Evolutionary conservation across 2,329 filamentous ascomycete species (phyloP).

Genomic region (Fusarium pilosicola): DNA sequence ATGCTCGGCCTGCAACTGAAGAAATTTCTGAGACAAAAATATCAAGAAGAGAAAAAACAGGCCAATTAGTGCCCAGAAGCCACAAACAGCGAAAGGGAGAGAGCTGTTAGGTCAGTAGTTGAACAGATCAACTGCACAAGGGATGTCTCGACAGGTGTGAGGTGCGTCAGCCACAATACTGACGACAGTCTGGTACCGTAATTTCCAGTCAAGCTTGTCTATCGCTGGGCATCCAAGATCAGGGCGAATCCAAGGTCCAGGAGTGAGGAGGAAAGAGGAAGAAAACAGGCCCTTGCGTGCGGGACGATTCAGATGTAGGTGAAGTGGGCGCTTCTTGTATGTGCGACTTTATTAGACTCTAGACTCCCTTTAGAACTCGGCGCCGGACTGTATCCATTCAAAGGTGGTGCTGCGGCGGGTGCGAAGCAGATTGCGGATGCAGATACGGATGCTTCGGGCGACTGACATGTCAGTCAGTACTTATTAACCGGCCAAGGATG

Average conservation of each 20-base stretch:
- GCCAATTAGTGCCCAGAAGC: constrained; percentile 1
- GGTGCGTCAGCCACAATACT: constrained; percentile 38
- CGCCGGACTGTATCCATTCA: constrained; percentile 40
- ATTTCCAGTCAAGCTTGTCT: constrained; percentile 13
- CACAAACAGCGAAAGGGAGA: constrained; percentile 11
- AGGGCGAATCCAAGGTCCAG: constrained; percentile 18
- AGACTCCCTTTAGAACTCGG: constrained; percentile 42
- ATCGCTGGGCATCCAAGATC: constrained; percentile 7
- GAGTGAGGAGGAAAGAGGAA: constrained; percentile 18
- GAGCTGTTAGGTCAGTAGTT: not conserved
- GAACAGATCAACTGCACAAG: constrained; percentile 26
- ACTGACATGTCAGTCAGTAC: constrained; percentile 40
- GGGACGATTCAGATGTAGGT: constrained; percentile 29
- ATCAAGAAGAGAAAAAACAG: not conserved
- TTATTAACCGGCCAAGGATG: constrained; percentile 36
- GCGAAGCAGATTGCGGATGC: constrained; percentile 25
- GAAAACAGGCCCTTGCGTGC: constrained; percentile 28
- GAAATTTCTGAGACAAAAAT: constrained; percentile 39
- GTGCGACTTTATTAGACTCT: constrained; percentile 37
- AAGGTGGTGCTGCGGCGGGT: constrained; percentile 42
- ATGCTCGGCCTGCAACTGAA: constrained; percentile 27
- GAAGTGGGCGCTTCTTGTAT: constrained; percentile 37
- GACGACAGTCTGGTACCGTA: constrained; percentile 34
- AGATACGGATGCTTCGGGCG: constrained; percentile 43
- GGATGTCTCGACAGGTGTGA: constrained; percentile 29